Percentiles rank a stretch among this genome's conserved stretches.
Conservation (phyloP, 495 filamentous ascomycete genomes). For the Aspergillus ellipticus region DNA sequence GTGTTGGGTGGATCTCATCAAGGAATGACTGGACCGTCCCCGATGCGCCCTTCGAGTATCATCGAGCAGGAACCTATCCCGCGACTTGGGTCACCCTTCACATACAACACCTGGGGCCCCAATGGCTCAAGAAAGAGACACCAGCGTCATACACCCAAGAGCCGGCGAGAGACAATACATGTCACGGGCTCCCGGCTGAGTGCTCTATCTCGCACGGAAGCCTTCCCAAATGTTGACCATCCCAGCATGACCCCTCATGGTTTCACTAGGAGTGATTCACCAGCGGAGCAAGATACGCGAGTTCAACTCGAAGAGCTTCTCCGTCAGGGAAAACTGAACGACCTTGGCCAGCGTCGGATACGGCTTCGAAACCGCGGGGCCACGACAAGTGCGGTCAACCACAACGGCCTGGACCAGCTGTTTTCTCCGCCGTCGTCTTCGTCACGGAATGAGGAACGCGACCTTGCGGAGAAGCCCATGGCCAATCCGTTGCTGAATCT, state of each 20-base stretch:
- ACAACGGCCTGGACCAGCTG: constrained; percentile 40
- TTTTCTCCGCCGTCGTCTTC: constrained; percentile 48
- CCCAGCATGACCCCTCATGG: constrained; percentile 39
- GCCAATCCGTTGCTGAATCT: constrained; percentile 30
- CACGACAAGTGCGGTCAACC: constrained; percentile 40
- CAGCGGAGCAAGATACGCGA: constrained; percentile 40
- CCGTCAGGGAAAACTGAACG: constrained; percentile 42
- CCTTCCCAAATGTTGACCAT: constrained; percentile 51
- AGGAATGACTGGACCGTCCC: constrained; percentile 2
- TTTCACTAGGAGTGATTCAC: constrained; percentile 44
- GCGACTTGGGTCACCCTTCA: constrained; percentile 55
- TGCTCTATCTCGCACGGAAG: constrained; percentile 46
- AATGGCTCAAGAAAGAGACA: constrained; percentile 35
- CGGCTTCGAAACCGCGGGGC: constrained; percentile 50
- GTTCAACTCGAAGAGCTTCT: constrained; percentile 49
- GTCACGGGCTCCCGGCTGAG: constrained; percentile 42
- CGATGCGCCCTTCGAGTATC: constrained; percentile 21
- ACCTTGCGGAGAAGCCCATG: constrained; percentile 23
- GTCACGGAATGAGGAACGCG: constrained; percentile 30
- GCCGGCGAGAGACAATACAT: constrained; percentile 42
- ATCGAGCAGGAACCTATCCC: constrained; percentile 27
- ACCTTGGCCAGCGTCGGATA: constrained; percentile 43
- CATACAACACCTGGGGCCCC: constrained; percentile 55
- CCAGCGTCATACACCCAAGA: constrained; percentile 27
- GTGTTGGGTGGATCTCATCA: constrained; percentile 9